phyloP scores from a whole-genome alignment of 768 basidiomycete species.

The Amanita rubescens region DNA sequence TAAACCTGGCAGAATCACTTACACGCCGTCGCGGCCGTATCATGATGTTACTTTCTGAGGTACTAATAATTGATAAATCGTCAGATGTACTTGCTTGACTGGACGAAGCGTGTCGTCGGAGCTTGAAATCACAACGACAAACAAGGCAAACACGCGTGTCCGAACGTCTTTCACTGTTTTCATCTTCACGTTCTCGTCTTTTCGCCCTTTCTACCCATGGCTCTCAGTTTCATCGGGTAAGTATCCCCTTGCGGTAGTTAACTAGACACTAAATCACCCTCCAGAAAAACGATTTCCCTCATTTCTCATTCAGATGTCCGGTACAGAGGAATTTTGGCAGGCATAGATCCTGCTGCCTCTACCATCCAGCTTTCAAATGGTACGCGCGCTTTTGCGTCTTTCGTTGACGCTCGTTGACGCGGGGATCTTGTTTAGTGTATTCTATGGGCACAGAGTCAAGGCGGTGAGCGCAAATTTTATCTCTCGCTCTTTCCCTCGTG shows the following conservation, averaged over 20 bases:
- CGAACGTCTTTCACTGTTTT: not conserved
- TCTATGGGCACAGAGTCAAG: constrained; percentile 87
- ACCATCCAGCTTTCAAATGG: constrained; percentile 88
- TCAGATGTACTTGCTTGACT: no score
- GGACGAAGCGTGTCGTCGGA: not conserved
- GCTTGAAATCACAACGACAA: not conserved
- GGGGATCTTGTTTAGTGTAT: constrained; percentile 39
- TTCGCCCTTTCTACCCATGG: constrained; percentile 32
- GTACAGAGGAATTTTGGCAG: constrained; percentile 81
- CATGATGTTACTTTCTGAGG: not conserved
- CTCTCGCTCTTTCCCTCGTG: constrained; percentile 16
- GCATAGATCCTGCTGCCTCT: constrained; percentile 78
- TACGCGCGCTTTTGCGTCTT: constrained; percentile 20
- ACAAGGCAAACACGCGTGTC: not conserved
- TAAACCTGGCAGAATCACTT: not conserved
- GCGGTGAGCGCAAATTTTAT: constrained; percentile 42
- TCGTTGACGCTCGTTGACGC: not conserved
- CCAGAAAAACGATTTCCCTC: constrained; percentile 81
- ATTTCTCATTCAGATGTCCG: constrained; percentile 89
- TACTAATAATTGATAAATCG: not conserved
- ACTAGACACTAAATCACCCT: not conserved
- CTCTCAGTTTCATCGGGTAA: constrained; percentile 71
- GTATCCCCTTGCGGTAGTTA: constrained; percentile 9
- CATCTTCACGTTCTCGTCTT: not conserved
- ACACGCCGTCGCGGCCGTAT: not conserved